Evolutionary conservation across 2,329 filamentous ascomycete species (phyloP), one percentile per base, ranked within the genome.

Genomic region (Cytospora chrysosperma): DNA sequence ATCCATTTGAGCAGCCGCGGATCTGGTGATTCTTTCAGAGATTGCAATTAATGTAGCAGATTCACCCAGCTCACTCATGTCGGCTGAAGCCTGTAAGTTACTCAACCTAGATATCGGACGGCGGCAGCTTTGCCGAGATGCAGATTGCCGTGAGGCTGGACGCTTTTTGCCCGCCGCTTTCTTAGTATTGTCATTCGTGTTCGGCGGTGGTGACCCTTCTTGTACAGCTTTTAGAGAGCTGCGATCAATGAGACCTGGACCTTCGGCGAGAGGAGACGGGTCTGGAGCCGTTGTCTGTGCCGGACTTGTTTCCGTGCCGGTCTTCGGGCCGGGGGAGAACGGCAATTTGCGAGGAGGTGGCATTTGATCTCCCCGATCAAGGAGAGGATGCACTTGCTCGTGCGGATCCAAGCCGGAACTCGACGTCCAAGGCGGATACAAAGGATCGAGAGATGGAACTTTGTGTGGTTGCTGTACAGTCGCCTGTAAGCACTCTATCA

Each of bases 301-400:
- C 26, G 37, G 17, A 3, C n/a, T n/a, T 19, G 13, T 15, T 3
- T 3, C 27, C 19, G 21, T 6, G n/a, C 21, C 6, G 30, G 40
- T 8, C 4, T 17, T 17, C 24, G 2, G 9, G 4, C 12, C 15
- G 32, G 32, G 15, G 1, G n/a, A 2, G 21, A 61, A 61, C 9
- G 58, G 51, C n/a, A 61, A 19, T 17, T 50, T 19, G 9, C 51
- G 49, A 30, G 58, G 58, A 34, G 59, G 59, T 3, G 51, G 49
- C 24, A 54, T 40, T 8, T 12, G 28, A 28, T 55, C 51, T 12
- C 10, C 2, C 5, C 34, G 51, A 15, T 34, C 37, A 19, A 12
- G 19, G 15, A 4, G 7, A 32, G 40, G 15, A 37, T 1, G 12
- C 17, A 21, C 1, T 7, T 6, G 32, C 21, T 9, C 32, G 32